A percentile compares a stretch with the other conserved stretches of the same genome.
phyloP scores from a whole-genome alignment of 225 moss, liverwort and hornwort genomes.

The Marchantia polymorpha region DNA sequence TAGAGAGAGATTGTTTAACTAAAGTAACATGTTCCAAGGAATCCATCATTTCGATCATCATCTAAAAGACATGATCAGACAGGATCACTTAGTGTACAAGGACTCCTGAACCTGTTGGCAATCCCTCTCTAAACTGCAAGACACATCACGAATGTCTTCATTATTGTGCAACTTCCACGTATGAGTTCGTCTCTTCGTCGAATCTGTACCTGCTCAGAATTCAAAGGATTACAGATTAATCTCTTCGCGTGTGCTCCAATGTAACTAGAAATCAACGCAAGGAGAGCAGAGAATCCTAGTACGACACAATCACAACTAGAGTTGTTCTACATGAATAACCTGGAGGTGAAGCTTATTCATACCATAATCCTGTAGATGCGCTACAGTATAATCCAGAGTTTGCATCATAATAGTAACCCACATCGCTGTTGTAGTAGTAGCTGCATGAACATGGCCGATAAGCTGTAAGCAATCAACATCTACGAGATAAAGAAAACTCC shows the following conservation, averaged over 20 bases:
- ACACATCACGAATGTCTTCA: background rate
- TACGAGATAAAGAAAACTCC: background rate
- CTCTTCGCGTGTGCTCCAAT: too few relatives aligned
- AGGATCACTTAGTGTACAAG: background rate
- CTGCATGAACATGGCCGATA: conserved; percentile 29
- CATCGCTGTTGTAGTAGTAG: conserved; percentile 77
- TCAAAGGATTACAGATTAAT: too few relatives aligned
- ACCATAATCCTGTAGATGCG: conserved; percentile 79
- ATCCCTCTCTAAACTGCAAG: background rate
- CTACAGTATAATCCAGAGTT: conserved; percentile 79
- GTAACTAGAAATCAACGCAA: background rate
- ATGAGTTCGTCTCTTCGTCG: conserved; percentile 30
- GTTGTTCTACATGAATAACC: too few relatives aligned
- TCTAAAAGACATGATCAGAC: background rate
- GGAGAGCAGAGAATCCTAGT: too few relatives aligned
- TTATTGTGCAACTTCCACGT: conserved; percentile 33
- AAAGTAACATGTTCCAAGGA: background rate
- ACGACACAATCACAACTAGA: too few relatives aligned
- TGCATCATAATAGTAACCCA: conserved; percentile 86
- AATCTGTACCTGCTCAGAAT: conserved; percentile 32
- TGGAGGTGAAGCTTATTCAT: background rate
- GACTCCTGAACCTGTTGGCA: background rate
- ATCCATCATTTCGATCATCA: background rate
- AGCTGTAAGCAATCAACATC: background rate
- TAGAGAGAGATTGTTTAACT: background rate